A percentile compares a stretch with the other conserved stretches of the same genome.
phyloP scores from a whole-genome alignment of 345 rosid genomes.

The Bruguiera sexangula region DNA sequence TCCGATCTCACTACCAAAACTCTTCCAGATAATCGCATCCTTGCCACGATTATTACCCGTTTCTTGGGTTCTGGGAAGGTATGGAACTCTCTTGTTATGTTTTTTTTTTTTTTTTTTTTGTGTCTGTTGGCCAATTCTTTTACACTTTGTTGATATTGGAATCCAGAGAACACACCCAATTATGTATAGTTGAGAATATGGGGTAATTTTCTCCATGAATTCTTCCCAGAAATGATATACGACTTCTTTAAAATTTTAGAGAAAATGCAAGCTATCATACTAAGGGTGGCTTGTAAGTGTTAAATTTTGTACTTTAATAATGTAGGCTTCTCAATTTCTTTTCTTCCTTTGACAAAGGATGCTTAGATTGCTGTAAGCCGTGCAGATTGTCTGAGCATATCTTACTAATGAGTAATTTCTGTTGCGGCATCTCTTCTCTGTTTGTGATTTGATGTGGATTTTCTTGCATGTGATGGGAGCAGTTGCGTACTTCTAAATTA shows the following conservation, averaged over 20 bases:
- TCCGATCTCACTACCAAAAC: constrained; percentile 63
- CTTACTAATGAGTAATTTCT: background rate
- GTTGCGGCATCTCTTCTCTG: background rate
- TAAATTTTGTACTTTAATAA: background rate
- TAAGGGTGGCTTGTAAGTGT: background rate
- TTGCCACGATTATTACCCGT: constrained; percentile 92
- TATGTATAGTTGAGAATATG: too few species aligned
- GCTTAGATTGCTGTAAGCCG: background rate
- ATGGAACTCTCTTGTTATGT: too few species aligned
- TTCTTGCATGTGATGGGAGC: background rate
- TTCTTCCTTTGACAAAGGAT: background rate
- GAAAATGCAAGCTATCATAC: too few species aligned
- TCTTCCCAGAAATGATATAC: too few species aligned
- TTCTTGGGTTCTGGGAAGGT: too few species aligned
- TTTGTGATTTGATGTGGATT: background rate
- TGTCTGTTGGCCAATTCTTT: too few species aligned
- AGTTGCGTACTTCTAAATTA: too few species aligned
- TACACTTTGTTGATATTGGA: too few species aligned
- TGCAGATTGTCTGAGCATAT: background rate
- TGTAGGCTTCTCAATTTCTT: background rate
- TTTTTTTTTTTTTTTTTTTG: too few species aligned
- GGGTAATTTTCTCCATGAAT: too few species aligned
- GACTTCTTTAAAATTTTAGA: too few species aligned
- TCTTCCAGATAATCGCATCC: constrained; percentile 79
- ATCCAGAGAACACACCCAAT: too few species aligned